Evolutionary conservation across 495 filamentous ascomycete species (phyloP), one percentile per base, ranked within the genome.

Genomic region (Penicillium simplicissimum): DNA sequence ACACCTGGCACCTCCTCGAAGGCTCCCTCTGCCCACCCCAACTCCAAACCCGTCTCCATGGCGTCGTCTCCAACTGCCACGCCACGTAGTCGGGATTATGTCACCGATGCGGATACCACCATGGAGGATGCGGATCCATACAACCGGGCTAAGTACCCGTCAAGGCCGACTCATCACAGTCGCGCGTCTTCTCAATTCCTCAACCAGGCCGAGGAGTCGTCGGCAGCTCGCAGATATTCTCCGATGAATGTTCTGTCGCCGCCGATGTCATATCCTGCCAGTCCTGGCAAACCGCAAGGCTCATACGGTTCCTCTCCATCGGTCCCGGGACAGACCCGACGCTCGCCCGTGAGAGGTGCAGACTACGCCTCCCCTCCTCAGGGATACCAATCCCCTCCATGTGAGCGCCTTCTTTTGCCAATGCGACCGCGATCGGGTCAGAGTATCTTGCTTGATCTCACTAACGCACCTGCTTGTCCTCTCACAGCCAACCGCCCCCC

Each of bases 71-170:
- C 89, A 31, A 75, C 84, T 56, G 81, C 83, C 55, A 86, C 85
- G 66, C 85, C 88, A 72, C 88, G 86, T 71, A 76, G 79, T 68
- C 86, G 88, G 76, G 87, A 90, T 79, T 83, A 82, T 76, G 74
- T 78, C 67, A 77, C 79, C 55, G 94, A 93, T 73, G 85, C 86
- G 60, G 93, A 97, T 80, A 87, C 95, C 59, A 82, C 88, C 45
- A 97, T 97, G 93, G 90, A 95, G 72, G 93, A 96, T 71, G 91
- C 90, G 38, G 92, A 96, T 72, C 86, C 88, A 42, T 96, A 93
- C 79, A 88, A 88, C 74, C 82, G 85, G 69, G 83, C 87, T 63
- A 94, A 93, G 73, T 95, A 96, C 70, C 84, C 81, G 31, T 72
- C 91, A 49, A 84, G 90, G 77, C 83, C 88, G 45, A 85, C 84